A percentile compares a stretch with the other conserved stretches of the same genome.
Evolutionary conservation across 345 rosid genomes (phyloP).

Genomic region (Microthlaspi erraticum): DNA sequence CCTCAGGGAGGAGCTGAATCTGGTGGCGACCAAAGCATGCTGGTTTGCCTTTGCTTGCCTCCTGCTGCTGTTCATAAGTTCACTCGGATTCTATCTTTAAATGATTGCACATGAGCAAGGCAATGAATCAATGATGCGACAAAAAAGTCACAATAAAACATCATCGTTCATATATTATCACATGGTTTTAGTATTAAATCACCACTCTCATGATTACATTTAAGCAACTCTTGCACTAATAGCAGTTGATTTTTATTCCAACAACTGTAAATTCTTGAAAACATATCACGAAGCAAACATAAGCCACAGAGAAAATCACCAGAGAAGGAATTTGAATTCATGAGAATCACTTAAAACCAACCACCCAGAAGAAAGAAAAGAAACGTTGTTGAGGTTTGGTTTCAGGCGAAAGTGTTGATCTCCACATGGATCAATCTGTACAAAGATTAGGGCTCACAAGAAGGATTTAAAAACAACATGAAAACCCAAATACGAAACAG

Average conservation of each 20-base stretch:
- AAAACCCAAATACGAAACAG: constrained; percentile 30
- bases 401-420: constrained; percentile 29
- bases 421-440: constrained; percentile 38
- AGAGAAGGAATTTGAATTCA: constrained; percentile 18
- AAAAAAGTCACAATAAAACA: background rate
- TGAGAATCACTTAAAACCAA: constrained; percentile 5
- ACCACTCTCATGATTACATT: background rate
- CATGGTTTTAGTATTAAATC: constrained; percentile 8
- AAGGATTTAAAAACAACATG: constrained; percentile 36
- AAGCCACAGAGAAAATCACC: constrained; percentile 22
- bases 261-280: background rate
- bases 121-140: constrained; percentile 9
- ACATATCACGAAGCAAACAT: background rate
- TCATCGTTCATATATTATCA: constrained; percentile 6
- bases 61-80: constrained; percentile 58
- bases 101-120: constrained; percentile 27
- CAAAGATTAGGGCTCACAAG: constrained; percentile 37
- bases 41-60: constrained; percentile 89
- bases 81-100: constrained; percentile 50
- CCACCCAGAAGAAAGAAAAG: background rate
- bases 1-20: constrained; percentile 67
- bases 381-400: constrained; percentile 14
- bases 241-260: constrained; percentile 8
- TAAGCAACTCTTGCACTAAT: constrained; percentile 8
- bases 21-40: constrained; percentile 53